Conservation (phyloP, 202 grass and related monocot species). For the Schoenoplectus triqueter region DNA sequence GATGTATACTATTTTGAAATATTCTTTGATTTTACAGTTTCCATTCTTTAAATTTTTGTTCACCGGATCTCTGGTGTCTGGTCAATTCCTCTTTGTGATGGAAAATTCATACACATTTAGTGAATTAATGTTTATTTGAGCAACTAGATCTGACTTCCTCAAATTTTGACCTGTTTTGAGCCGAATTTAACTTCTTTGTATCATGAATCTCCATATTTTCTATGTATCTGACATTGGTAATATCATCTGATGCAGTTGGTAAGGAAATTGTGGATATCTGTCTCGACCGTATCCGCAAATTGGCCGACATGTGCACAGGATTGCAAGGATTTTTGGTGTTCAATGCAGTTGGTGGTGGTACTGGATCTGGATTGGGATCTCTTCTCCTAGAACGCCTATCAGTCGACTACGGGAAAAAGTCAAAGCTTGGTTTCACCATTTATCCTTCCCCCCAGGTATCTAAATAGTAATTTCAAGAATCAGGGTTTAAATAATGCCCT, state of each 20-base stretch:
- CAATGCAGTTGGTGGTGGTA: constrained; percentile 51
- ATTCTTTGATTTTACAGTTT: constrained; percentile 18
- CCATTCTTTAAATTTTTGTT: neutral
- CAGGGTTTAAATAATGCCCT: neutral
- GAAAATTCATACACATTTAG: neutral
- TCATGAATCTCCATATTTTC: neutral
- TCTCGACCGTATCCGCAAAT: constrained; percentile 49
- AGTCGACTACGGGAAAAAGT: constrained; percentile 53
- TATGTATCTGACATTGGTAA: constrained; percentile 19
- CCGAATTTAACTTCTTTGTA: neutral
- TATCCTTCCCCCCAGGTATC: constrained; percentile 50
- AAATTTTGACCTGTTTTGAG: neutral
- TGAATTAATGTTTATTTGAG: neutral
- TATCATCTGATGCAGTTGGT: constrained; percentile 40
- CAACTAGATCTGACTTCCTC: constrained; percentile 26
- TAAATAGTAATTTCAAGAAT: neutral
- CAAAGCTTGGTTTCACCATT: constrained; percentile 51
- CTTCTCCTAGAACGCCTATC: constrained; percentile 53
- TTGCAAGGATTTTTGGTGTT: constrained; percentile 53
- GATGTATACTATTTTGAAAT: neutral
- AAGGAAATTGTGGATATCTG: constrained; percentile 53
- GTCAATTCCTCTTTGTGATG: neutral
- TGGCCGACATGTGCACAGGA: constrained; percentile 51
- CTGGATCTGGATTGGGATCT: constrained; percentile 49
- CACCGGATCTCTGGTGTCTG: neutral